phyloP scores from a whole-genome alignment of 306 rosid genomes.

The Astragalus membranaceus region DNA sequence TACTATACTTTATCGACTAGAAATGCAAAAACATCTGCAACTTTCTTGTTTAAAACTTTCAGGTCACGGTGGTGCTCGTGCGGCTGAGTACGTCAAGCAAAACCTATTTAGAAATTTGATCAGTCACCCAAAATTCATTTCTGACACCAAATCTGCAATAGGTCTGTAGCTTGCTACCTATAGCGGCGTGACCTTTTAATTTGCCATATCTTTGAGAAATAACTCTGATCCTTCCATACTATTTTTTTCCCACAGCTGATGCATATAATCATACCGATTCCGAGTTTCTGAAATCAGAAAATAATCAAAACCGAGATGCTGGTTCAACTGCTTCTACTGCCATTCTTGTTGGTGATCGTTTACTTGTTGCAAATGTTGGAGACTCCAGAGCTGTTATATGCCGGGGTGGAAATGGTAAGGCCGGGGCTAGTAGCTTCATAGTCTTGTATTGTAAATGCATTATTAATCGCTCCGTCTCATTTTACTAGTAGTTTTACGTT shows the following conservation, averaged over 20 bases:
- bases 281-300: conserved; percentile 93
- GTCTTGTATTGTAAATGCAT: neutral
- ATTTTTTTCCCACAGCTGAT: conserved; percentile 60
- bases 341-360: conserved; percentile 87
- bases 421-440: neutral
- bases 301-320: conserved; percentile 88
- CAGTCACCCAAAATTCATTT: conserved; percentile 85
- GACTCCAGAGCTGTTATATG: conserved; percentile 95
- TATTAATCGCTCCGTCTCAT: neutral
- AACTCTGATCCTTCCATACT: neutral
- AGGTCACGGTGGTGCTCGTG: conserved; percentile 99
- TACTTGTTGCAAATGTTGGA: conserved; percentile 97
- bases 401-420: conserved; percentile 87
- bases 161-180: conserved; percentile 33
- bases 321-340: conserved; percentile 99
- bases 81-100: conserved; percentile 98
- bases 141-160: conserved; percentile 93
- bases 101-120: conserved; percentile 92
- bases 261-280: conserved; percentile 88
- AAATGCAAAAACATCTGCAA: conserved; percentile 10
- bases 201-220: conserved; percentile 1
- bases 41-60: conserved; percentile 25
- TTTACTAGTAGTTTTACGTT: no score
- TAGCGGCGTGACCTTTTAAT: neutral
- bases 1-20: neutral